phyloP scores from a whole-genome alignment of 441 rosid genomes.

The Geranium incanum region DNA sequence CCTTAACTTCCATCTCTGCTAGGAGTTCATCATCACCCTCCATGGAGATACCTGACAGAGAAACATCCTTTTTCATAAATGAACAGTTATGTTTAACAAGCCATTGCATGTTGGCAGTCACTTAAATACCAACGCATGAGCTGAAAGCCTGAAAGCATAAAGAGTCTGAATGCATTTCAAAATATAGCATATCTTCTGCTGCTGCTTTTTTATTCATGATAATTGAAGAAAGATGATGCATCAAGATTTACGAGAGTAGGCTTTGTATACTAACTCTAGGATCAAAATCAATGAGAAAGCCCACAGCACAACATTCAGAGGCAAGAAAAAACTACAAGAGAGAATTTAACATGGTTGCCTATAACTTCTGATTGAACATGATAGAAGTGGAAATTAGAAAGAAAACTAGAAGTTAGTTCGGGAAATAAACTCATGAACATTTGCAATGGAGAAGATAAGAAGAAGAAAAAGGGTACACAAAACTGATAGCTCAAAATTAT shows the following conservation, averaged over 20 bases:
- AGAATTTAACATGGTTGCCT: neutral
- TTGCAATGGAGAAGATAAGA: neutral
- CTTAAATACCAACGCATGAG: neutral
- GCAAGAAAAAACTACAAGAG: neutral
- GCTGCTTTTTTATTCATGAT: no score
- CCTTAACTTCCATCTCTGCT: slow-evolving; percentile 61
- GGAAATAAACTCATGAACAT: neutral
- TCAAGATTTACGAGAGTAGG: neutral
- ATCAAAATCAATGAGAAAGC: neutral
- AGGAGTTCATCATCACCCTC: slow-evolving; percentile 93
- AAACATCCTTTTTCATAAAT: slow-evolving; percentile 18
- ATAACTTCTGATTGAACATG: neutral
- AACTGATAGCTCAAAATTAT: neutral
- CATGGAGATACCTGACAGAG: slow-evolving; percentile 72
- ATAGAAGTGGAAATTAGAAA: neutral
- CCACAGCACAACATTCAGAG: neutral
- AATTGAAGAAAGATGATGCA: neutral
- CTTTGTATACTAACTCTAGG: neutral
- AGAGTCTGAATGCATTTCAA: neutral
- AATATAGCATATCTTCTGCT: neutral
- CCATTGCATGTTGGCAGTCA: neutral
- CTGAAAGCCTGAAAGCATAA: neutral
- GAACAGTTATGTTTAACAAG: neutral
- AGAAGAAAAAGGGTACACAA: neutral
- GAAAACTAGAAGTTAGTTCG: neutral